Evolutionary conservation across 805 yeast species (phyloP), one percentile per base, ranked within the genome.

Genomic region (Yarrowia deformans): DNA sequence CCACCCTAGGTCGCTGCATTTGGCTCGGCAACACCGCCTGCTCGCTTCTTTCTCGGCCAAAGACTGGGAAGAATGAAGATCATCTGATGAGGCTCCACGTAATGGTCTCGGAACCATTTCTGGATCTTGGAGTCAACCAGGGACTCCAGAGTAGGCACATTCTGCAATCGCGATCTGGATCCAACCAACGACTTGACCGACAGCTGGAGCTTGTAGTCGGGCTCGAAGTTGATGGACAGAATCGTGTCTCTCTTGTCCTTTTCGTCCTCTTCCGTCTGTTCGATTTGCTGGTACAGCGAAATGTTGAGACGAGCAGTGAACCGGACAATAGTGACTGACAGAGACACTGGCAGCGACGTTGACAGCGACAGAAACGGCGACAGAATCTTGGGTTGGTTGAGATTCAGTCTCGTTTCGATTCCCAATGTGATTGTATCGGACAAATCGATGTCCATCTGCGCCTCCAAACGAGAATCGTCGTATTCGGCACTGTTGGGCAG

Each of bases 81-180:
- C 77, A 93, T 97, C 74, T 89, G 93, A 72, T 96, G 83, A 0
- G 99, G 99, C 72, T 92, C 97, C 10, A 95, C 95, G 76, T 97
- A 92, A 71, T 97, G 83, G 74, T 93, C 98, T 18, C 88, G 87
- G 75, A 95, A 93, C 97, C 97, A 93, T 69, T 88, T 88, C 71
- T 95, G 84, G 45, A 95, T 83, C 71, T 89, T 89, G 69, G 86
- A 87, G 75, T 95, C 98, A 43, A 95, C 88, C 50, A 95, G 80
- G 69, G 90, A 88, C 10, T 97, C 87, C 45, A 95, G 87, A 75
- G 95, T 93, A 8, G 99, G 99, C 16, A 95, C 91, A 75, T 95
- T 93, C 78, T 93, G 97, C 34, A 95, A 81, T 76, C 95, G 90
- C 0, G 98, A 91, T 60, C 97, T 84, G 0, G 98, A 90, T 0